phyloP scores from a whole-genome alignment of 495 filamentous ascomycete genomes.

The Patellaria atrata region DNA sequence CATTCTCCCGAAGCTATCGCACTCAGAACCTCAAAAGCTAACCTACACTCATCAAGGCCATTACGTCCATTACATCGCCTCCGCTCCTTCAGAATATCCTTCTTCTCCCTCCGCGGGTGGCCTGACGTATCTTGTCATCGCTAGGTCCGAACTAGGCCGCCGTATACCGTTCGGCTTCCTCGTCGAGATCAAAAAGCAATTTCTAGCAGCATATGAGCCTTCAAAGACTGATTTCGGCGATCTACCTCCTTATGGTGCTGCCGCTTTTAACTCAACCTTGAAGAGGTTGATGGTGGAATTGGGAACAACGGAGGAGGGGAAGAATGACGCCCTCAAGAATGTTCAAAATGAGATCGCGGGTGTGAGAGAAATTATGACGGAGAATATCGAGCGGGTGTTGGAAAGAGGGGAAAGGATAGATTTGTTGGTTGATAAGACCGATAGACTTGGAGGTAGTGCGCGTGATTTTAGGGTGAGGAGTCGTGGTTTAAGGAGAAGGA shows the following conservation, averaged over 20 bases:
- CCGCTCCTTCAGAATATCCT: conserved; percentile 52
- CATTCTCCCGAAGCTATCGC: conserved; percentile 88
- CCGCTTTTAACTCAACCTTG: conserved; percentile 67
- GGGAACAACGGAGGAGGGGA: conserved; percentile 56
- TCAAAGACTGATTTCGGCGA: conserved; percentile 55
- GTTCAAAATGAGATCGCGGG: conserved; percentile 83
- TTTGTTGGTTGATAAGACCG: conserved; percentile 93
- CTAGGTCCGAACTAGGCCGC: conserved; percentile 58
- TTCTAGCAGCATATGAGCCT: conserved; percentile 58
- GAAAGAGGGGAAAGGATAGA: conserved; percentile 94
- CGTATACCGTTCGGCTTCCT: conserved; percentile 89
- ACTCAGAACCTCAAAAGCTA: conserved; percentile 67
- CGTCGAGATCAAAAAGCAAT: conserved; percentile 78
- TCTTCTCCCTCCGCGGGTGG: conserved; percentile 48
- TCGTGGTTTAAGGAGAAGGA: conserved; percentile 67
- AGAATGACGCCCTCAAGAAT: conserved; percentile 71
- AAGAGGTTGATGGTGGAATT: conserved; percentile 69
- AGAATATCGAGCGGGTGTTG: conserved; percentile 92
- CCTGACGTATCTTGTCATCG: conserved; percentile 75
- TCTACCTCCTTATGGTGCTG: conserved; percentile 80
- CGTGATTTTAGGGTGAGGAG: conserved; percentile 80
- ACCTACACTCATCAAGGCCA: conserved; percentile 85
- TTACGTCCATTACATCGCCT: conserved; percentile 91
- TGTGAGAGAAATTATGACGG: conserved; percentile 91
- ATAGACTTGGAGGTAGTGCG: conserved; percentile 70